Conservation (phyloP, 2,329 filamentous ascomycete species). For the Penicillium hordei region DNA sequence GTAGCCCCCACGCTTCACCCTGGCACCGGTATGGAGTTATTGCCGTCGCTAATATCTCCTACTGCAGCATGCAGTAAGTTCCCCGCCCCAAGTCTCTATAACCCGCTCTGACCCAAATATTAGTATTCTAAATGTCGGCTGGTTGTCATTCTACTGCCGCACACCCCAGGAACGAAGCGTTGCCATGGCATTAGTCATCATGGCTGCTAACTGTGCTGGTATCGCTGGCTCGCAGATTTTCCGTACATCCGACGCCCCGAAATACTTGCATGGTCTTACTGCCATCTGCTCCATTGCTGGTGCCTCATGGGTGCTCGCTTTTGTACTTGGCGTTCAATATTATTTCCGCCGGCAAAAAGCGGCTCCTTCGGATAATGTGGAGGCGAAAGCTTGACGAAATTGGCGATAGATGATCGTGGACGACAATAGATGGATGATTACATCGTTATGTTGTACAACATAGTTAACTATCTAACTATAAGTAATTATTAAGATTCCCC, state of each 20-base stretch:
- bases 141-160: slow-evolving; percentile 57
- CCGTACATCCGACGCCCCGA: slow-evolving; percentile 31
- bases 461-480: no score
- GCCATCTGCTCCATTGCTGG: slow-evolving; percentile 27
- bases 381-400: not conserved
- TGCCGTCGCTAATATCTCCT: slow-evolving; percentile 30
- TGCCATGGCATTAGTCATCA: slow-evolving; percentile 61
- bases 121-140: slow-evolving; percentile 56
- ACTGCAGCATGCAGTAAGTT: slow-evolving; percentile 40
- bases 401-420: not conserved
- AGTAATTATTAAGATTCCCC: not conserved
- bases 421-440: not conserved
- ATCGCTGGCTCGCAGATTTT: slow-evolving; percentile 64
- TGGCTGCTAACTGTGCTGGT: slow-evolving; percentile 62
- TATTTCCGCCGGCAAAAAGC: slow-evolving; percentile 25
- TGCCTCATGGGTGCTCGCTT: slow-evolving; percentile 24
- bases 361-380: not conserved
- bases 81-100: not conserved
- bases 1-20: slow-evolving; percentile 16
- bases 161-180: slow-evolving; percentile 60
- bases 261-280: slow-evolving; percentile 29
- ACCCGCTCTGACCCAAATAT: slow-evolving; percentile 6
- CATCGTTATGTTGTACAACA: no score
- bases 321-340: slow-evolving; percentile 25
- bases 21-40: slow-evolving; percentile 36